Evolutionary conservation across 495 filamentous ascomycete genomes (phyloP).

Genomic region (Podospora pseudoanserina): DNA sequence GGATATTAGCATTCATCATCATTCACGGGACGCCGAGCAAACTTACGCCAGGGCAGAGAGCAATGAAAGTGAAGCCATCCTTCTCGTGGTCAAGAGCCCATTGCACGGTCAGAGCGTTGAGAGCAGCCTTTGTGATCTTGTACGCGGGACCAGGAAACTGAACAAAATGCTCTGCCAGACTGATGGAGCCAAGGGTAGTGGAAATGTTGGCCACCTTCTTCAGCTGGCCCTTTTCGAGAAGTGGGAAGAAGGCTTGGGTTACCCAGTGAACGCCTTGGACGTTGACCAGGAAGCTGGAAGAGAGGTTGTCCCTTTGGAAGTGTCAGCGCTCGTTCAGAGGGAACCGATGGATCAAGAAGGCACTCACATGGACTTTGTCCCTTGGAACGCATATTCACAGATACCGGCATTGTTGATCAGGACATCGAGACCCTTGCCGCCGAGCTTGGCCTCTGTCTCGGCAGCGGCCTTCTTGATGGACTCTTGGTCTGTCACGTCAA

Average conservation of each 20-base stretch:
- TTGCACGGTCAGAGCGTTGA: conserved; percentile 50
- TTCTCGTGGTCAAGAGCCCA: conserved; percentile 41
- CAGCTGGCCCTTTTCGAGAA: conserved; percentile 41
- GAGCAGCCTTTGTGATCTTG: conserved; percentile 50
- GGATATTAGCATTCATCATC: not conserved
- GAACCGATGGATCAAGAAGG: not conserved
- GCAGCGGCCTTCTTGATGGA: conserved; percentile 31
- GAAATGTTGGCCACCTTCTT: conserved; percentile 52
- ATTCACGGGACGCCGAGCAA: conserved; percentile 7
- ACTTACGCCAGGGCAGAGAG: conserved; percentile 42
- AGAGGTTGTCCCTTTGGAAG: conserved; percentile 34
- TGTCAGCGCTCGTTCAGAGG: conserved; percentile 1
- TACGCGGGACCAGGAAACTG: conserved; percentile 40
- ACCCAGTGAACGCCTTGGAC: conserved; percentile 43
- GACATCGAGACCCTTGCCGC: conserved; percentile 38
- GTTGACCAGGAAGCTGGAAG: conserved; percentile 43
- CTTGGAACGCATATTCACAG: conserved; percentile 22
- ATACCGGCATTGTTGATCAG: conserved; percentile 22
- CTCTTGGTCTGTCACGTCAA: conserved; percentile 31
- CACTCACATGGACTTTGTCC: conserved; percentile 21
- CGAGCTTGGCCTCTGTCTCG: conserved; percentile 28
- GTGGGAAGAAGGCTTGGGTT: conserved; percentile 44
- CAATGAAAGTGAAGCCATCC: conserved; percentile 45
- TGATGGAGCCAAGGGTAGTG: conserved; percentile 45
- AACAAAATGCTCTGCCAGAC: conserved; percentile 22